Base-by-base conservation (phyloP, 1,284 basidiomycete genomes). In the Ceratobasidium sp. region DNA sequence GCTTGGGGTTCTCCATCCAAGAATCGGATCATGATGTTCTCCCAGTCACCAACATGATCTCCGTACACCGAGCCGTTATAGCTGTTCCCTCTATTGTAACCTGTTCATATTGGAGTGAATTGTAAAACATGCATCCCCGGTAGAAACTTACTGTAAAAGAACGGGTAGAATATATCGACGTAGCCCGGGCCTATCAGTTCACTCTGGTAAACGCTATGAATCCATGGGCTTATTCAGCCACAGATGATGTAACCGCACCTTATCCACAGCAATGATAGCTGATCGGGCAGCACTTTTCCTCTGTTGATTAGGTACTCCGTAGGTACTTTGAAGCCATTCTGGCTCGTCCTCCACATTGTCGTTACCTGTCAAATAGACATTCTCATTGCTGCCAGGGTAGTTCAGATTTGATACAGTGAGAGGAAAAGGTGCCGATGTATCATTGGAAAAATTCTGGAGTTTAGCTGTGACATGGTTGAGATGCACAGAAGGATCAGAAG, bases 21-120 rank as follows among this genome's bases (percentile, higher is more conserved):
- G 75, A 82, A 81, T 45, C 81, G 80, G 16, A 82, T 77, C 80
- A 80, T 80, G 53, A 77, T 78, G 75, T 81, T 80, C 74, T 82
- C 81, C 80, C 80, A 81, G 72, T 82, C 81, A 50, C 70, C 71
- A 45, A 74, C 72, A 45, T 76, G 75, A 64, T 76, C 75, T 26
- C 75, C 75, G 52, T 72, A 73, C 18, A 30, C 78, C 76, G 59
- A 79, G 50, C 75, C 79, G 21, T 79, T 76, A 30, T 79, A 77
- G 73, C 65, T 53, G 41, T 71, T 71, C n/a, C 79, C 80, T 32
- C 78, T 74, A 61, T 82, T 78, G 73, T 76, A 81, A 1, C 79
- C 72, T 73, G 41, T 65, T 39, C n/a, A 41, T 14, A 10, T 16
- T 57, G 60, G 57, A n/a, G 32, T 34, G 18, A 12, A 21, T 3